These are phyloP conservation scores for Entelexis sorbosivorans DNA, from an alignment of 1,139 yeast species.

Conservation along the genomic window DNA sequence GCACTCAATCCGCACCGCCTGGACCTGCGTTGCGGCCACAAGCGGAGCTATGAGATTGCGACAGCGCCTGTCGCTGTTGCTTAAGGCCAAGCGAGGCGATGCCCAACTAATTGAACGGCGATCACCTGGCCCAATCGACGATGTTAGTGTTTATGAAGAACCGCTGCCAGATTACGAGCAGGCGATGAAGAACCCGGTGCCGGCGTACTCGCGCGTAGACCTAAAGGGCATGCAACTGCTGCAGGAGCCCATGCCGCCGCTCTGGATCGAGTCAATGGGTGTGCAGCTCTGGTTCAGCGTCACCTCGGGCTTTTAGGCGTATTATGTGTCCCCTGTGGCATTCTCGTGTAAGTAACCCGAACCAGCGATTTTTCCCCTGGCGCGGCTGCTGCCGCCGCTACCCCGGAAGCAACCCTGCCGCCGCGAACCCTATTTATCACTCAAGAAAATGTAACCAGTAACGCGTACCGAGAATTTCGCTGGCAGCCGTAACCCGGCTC, in stretches of 20 bases:
- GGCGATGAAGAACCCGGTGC: conserved; percentile 5
- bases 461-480: too few relatives aligned
- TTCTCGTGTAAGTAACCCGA: background rate
- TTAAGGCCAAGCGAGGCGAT: background rate
- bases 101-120: background rate
- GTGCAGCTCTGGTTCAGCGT: conserved; percentile 4
- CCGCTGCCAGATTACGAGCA: conserved; percentile 6
- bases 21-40: background rate
- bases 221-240: background rate
- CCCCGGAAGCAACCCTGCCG: background rate
- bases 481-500: background rate
- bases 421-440: background rate
- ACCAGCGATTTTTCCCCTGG: background rate
- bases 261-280: conserved; percentile 2
- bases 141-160: background rate
- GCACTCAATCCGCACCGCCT: background rate
- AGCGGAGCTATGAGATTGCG: background rate
- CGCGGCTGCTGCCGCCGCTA: background rate
- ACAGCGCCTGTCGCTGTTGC: conserved; percentile 4
- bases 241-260: background rate
- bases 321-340: background rate
- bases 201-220: background rate
- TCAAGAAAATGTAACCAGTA: too few relatives aligned
- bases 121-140: background rate
- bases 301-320: background rate